Conservation (phyloP, 2,329 filamentous ascomycete species). For the Trichoderma aggressivum region DNA sequence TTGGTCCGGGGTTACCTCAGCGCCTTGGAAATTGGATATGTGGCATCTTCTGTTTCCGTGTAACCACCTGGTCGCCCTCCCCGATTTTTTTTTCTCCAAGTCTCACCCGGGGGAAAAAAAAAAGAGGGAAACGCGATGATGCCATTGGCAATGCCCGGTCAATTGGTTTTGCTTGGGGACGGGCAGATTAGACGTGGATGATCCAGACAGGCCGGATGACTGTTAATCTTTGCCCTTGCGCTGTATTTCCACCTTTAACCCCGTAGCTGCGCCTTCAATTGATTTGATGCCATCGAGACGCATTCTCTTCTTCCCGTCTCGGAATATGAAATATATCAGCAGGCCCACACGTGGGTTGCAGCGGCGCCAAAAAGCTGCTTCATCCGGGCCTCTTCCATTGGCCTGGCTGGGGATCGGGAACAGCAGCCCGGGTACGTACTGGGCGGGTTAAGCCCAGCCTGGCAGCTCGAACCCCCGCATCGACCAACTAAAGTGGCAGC, state of each 20-base stretch:
- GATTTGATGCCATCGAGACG: neutral
- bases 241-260: neutral
- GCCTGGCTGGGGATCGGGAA: neutral
- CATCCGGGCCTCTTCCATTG: conserved; percentile 8
- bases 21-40: conserved; percentile 1
- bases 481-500: conserved; percentile 11
- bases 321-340: neutral
- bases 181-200: neutral
- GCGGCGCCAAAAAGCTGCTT: neutral
- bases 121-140: neutral
- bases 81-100: neutral
- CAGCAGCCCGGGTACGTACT: conserved; percentile 11
- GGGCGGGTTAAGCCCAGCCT: conserved; percentile 7
- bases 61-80: neutral
- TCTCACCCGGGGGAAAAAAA: neutral
- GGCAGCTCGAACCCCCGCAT: conserved; percentile 17
- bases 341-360: conserved; percentile 12
- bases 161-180: neutral
- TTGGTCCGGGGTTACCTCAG: neutral
- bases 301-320: neutral
- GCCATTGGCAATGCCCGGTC: neutral
- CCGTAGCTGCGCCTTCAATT: neutral
- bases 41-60: conserved; percentile 11
- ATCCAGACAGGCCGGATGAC: no score
- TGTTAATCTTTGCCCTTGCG: neutral